Conservation (phyloP, 352 stramenopile species). For the Globisporangium cylindrosporum region DNA sequence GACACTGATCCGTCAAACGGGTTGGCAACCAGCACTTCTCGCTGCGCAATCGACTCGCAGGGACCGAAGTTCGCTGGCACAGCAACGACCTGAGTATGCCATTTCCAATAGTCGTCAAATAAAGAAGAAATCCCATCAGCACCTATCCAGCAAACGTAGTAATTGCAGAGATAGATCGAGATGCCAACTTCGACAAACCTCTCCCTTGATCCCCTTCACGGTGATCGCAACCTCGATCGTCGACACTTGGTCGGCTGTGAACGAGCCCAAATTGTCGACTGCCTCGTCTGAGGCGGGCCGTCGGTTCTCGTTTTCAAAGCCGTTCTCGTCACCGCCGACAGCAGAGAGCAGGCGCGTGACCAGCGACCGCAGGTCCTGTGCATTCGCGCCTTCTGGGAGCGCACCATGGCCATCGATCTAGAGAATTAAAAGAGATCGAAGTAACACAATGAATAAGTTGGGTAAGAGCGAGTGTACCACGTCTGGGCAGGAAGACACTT, state of each 20-base stretch:
- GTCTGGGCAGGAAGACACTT: too few species aligned
- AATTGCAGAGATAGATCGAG: not conserved
- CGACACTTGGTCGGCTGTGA: conserved; percentile 62
- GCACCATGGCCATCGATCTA: not conserved
- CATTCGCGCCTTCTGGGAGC: conserved; percentile 15
- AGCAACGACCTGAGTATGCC: conserved; percentile 46
- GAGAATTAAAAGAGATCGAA: not conserved
- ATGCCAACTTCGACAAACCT: conserved; percentile 27
- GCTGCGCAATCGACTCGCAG: conserved; percentile 49
- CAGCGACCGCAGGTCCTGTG: conserved; percentile 43
- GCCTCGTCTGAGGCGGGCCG: conserved; percentile 53
- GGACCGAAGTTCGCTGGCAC: conserved; percentile 77
- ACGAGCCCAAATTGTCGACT: conserved; percentile 63
- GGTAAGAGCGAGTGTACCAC: not conserved
- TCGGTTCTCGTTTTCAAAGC: conserved; percentile 25
- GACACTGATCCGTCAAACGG: conserved; percentile 52
- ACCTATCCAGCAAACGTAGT: too few species aligned
- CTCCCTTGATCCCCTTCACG: conserved; percentile 70
- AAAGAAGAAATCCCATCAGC: not conserved
- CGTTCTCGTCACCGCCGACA: conserved; percentile 31
- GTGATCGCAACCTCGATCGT: conserved; percentile 67
- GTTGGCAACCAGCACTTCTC: conserved; percentile 43
- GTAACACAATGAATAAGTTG: not conserved
- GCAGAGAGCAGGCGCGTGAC: conserved; percentile 37
- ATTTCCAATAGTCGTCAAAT: too few species aligned